Base-by-base conservation (phyloP, 495 filamentous ascomycete species). In the Neurospora sp. region DNA sequence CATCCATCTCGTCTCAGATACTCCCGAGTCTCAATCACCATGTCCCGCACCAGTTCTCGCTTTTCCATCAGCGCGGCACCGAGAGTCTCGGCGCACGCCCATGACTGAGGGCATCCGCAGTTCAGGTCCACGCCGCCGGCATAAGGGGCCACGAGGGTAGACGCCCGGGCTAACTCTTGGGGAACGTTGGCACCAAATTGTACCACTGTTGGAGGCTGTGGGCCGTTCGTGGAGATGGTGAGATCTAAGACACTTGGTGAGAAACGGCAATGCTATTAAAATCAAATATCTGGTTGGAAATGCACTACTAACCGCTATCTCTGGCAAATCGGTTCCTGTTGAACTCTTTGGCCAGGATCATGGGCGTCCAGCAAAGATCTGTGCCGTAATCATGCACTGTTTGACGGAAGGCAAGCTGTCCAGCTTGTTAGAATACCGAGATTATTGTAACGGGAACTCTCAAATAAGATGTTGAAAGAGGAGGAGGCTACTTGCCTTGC, bases 301-400 rank as follows among this genome's bases (percentile, higher is more conserved):
- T 35, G 5, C 35, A 35, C 35, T 35, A 35, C 35, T 35, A 35
- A 35, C 35, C 35, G 78, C 85, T 88, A 74, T 90, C 86, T 72
- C 90, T 83, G 44, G 90, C 90, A 70, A 86, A 78, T 8, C 77
- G 73, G 75, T 82, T 88, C 35, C 90, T 83, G 77, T 90, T 89
- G 78, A 91, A 92, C 80, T 92, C 90, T 77, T 91, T 91, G 59
- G 90, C 89, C 39, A 92, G 82, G 75, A 91, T 89, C 90, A 92
- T 92, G 46, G 90, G 90, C 8, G 90, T 91, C 84, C 90, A 91
- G 74, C 86, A 87, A 23, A 92, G 78, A 77, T 91, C 90, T 18
- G 88, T 86, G 41, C 85, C 85, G 78, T 89, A 91, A 39, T 86
- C 80, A 48, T 85, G 82, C 4, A 88, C 85, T 0, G 90, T 88